These are phyloP conservation scores for Melastoma malabathricum DNA, from an alignment of 345 rosid species.

Conservation along the genomic window DNA sequence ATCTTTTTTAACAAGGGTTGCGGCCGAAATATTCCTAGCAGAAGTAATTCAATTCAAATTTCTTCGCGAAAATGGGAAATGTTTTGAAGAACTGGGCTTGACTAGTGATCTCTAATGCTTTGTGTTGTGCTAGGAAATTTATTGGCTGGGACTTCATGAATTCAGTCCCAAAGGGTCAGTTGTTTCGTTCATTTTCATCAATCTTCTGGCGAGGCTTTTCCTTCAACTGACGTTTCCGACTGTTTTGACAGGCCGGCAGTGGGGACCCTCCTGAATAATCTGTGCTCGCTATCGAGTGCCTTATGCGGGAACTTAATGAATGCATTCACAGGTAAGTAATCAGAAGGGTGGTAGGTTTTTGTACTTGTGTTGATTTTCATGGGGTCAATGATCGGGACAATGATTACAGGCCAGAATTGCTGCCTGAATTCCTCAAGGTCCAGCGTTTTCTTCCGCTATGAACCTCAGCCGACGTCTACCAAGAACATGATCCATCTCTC, in stretches of 20 bases:
- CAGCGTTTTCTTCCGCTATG: conserved; percentile 10
- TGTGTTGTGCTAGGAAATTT: conserved; percentile 16
- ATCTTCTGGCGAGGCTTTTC: not conserved
- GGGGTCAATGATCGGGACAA: not conserved
- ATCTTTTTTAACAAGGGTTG: conserved; percentile 11
- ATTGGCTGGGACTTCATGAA: conserved; percentile 28
- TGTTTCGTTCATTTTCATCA: not conserved
- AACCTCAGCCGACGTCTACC: conserved; percentile 24
- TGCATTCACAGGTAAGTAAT: conserved; percentile 19
- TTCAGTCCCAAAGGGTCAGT: conserved; percentile 27
- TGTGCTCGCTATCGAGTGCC: conserved; percentile 11
- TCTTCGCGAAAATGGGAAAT: not conserved
- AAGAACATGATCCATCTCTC: conserved; percentile 28
- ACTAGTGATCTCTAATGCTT: not conserved
- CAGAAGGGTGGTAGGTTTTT: not conserved
- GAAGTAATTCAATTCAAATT: conserved; percentile 9
- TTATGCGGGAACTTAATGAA: conserved; percentile 16
- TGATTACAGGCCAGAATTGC: conserved; percentile 21
- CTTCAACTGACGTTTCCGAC: not conserved
- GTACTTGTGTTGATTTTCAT: not conserved
- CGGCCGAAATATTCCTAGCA: conserved; percentile 20
- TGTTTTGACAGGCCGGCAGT: conserved; percentile 14
- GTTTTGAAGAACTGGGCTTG: not conserved
- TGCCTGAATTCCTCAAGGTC: conserved; percentile 19
- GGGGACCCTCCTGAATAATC: conserved; percentile 11